A percentile compares a stretch with the other conserved stretches of the same genome.
These are phyloP conservation scores for Pseudotsuga menziesii DNA, from an alignment of 75 land plant species.

Conservation along the genomic window DNA sequence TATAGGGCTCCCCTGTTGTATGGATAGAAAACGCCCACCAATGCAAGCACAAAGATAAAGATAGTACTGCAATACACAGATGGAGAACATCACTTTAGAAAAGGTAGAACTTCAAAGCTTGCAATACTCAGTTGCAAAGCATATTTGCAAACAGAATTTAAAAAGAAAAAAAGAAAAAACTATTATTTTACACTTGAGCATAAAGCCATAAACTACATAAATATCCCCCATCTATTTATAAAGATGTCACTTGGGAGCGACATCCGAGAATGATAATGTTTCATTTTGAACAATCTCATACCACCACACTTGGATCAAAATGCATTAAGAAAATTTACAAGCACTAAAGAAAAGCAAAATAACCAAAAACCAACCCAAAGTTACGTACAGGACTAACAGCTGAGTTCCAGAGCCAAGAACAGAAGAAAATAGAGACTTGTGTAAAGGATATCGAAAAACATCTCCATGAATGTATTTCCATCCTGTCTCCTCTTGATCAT, in stretches of 20 bases:
- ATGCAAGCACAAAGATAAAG: slow-evolving; percentile 54
- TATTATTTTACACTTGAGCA: not conserved
- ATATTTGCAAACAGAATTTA: not conserved
- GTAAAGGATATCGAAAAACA: slow-evolving; percentile 68
- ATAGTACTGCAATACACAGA: slow-evolving; percentile 34
- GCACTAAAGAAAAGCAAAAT: not conserved
- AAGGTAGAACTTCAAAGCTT: not conserved
- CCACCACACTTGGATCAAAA: not conserved
- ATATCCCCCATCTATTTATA: not conserved
- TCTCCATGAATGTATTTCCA: slow-evolving; percentile 92
- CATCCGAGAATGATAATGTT: not conserved
- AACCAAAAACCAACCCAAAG: not conserved
- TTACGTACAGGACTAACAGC: slow-evolving; percentile 50
- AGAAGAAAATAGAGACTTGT: slow-evolving; percentile 66
- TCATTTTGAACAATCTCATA: not conserved
- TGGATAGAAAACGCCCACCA: slow-evolving; percentile 71
- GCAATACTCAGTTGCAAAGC: not conserved
- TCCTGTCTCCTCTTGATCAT: slow-evolving; percentile 79
- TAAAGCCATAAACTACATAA: not conserved
- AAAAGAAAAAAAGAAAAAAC: not conserved
- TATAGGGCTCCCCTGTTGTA: slow-evolving; percentile 68
- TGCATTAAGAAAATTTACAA: not conserved
- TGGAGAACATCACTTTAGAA: not conserved
- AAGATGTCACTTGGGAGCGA: not conserved
- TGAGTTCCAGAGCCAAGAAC: slow-evolving; percentile 78